Evolutionary conservation across 1,284 basidiomycete genomes (phyloP).

Genomic region (Leccinum pseudoinsigne): DNA sequence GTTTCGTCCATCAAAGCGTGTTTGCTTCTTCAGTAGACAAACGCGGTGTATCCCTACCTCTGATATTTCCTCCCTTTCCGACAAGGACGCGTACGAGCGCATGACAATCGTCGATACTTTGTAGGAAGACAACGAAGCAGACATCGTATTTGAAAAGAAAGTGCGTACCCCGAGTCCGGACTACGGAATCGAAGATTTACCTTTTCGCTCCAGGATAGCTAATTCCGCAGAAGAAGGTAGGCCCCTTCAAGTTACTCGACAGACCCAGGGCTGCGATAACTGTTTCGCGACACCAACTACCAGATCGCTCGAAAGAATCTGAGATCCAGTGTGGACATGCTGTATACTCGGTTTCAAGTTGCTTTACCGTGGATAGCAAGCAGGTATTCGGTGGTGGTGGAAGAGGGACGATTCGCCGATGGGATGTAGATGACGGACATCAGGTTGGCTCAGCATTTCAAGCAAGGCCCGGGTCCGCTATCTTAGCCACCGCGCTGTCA

Average conservation of each 20-base stretch:
- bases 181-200: conserved; percentile 33
- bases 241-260: too few relatives aligned
- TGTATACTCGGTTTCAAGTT: not conserved
- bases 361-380: not conserved
- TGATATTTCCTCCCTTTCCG: conserved; percentile 12
- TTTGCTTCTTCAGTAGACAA: conserved; percentile 19
- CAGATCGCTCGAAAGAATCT: not conserved
- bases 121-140: conserved; percentile 3
- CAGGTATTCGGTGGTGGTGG: not conserved
- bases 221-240: too few relatives aligned
- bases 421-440: too few relatives aligned
- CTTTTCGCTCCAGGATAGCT: conserved; percentile 24
- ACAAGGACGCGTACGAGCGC: conserved; percentile 23
- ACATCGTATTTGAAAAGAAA: conserved; percentile 1
- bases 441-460: too few relatives aligned
- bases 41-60: conserved; percentile 15
- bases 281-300: too few relatives aligned
- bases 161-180: conserved; percentile 15
- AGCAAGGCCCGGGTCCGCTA: too few relatives aligned
- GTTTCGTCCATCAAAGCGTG: conserved; percentile 15
- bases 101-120: conserved; percentile 30
- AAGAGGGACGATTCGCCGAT: not conserved
- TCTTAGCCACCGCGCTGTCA: too few relatives aligned
- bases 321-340: not conserved
- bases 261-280: too few relatives aligned